Evolutionary conservation across 768 basidiomycete species (phyloP).

Genomic region (Auricularia auricula-judae): DNA sequence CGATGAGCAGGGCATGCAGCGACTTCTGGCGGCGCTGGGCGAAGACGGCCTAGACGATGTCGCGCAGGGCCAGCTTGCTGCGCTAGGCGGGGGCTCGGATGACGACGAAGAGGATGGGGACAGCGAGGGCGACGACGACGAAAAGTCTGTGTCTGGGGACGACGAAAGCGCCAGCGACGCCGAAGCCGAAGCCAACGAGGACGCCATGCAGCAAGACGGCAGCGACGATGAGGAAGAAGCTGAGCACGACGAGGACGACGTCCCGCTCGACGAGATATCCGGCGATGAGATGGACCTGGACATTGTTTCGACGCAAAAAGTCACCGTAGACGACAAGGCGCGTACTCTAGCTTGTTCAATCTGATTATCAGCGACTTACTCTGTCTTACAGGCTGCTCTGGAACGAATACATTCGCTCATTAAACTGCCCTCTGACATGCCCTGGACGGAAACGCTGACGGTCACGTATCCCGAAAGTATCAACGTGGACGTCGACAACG

Average conservation of each 20-base stretch:
- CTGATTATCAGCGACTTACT: not conserved
- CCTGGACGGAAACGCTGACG: conserved; percentile 78
- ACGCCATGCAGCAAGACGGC: conserved; percentile 9
- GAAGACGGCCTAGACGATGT: conserved; percentile 59
- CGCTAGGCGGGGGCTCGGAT: conserved; percentile 24
- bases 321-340: conserved; percentile 74
- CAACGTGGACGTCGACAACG: conserved; percentile 71
- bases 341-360: not conserved
- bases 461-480: conserved; percentile 64
- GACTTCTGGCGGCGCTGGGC: conserved; percentile 45
- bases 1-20: conserved; percentile 47
- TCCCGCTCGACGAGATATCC: conserved; percentile 54
- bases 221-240: conserved; percentile 5
- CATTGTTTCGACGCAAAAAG: conserved; percentile 67
- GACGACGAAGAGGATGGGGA: conserved; percentile 18
- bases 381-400: conserved; percentile 48
- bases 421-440: conserved; percentile 57
- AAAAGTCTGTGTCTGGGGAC: conserved; percentile 18
- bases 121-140: conserved; percentile 10
- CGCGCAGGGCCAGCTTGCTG: conserved; percentile 43
- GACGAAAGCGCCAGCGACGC: conserved; percentile 20
- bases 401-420: conserved; percentile 72
- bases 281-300: conserved; percentile 48
- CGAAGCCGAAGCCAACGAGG: conserved; percentile 11
- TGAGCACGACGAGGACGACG: conserved; percentile 29